These are phyloP conservation scores for Sugiyamaella boreocaroliniensis DNA, from an alignment of 805 yeast genomes.

Conservation along the genomic window DNA sequence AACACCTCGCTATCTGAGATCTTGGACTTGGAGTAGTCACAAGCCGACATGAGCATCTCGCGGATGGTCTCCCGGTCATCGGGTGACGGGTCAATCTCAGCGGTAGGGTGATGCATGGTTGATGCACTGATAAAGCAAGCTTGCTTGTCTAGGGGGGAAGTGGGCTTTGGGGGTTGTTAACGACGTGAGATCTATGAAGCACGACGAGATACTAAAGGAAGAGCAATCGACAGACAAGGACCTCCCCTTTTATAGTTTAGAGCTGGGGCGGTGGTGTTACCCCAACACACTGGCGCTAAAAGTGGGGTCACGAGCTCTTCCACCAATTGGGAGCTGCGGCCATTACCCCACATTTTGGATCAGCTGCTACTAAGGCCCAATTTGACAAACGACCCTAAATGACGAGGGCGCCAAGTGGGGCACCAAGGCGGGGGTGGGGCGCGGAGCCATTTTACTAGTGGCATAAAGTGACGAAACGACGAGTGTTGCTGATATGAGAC, in stretches of 20 bases:
- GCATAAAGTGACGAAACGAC: no score
- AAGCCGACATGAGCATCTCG: constrained; percentile 17
- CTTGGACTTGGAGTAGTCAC: constrained; percentile 13
- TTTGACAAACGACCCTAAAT: not conserved
- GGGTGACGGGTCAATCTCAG: constrained; percentile 23
- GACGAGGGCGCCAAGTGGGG: not conserved
- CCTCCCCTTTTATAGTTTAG: not conserved
- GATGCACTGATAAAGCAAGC: not conserved
- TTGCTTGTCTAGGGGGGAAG: no score
- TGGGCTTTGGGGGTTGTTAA: no score
- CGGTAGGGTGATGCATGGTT: constrained; percentile 14
- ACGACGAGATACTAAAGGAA: not conserved
- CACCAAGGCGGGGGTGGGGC: not conserved
- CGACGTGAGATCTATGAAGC: no score
- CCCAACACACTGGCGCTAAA: not conserved
- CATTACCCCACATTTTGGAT: not conserved
- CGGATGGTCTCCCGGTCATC: constrained; percentile 23
- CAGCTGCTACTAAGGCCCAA: not conserved
- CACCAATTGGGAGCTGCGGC: not conserved
- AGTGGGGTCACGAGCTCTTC: not conserved
- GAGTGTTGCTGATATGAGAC: not conserved
- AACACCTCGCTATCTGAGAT: constrained; percentile 17
- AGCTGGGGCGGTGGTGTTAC: not conserved
- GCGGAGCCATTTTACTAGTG: not conserved
- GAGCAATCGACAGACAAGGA: not conserved